A percentile compares a stretch with the other conserved stretches of the same genome.
Conservation (phyloP, 768 basidiomycete genomes). For the Panaeolus cyanescens region DNA sequence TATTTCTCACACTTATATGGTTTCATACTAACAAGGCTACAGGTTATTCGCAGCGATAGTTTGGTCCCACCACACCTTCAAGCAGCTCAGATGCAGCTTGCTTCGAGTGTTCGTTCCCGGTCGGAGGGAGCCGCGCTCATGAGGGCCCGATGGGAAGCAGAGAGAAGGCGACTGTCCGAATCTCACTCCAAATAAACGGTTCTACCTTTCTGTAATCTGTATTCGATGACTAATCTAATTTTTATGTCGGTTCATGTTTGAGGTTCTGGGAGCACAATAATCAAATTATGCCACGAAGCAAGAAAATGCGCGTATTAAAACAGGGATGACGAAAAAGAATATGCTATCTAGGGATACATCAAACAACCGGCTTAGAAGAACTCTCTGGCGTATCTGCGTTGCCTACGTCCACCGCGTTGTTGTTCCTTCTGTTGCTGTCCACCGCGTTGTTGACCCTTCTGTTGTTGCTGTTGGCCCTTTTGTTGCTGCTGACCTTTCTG, state of each 20-base stretch:
- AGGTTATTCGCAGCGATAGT: constrained; percentile 91
- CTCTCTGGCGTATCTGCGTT: constrained; percentile 11
- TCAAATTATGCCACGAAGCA: constrained; percentile 19
- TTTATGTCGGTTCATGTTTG: constrained; percentile 6
- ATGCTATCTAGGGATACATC: constrained; percentile 20
- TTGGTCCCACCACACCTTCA: constrained; percentile 59
- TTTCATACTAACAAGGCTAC: constrained; percentile 11
- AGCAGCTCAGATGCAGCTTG: constrained; percentile 60
- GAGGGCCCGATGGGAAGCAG: constrained; percentile 75
- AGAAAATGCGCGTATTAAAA: constrained; percentile 3
- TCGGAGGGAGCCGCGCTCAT: constrained; percentile 71
- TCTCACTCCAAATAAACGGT: constrained; percentile 1
- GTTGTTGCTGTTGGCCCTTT: constrained; percentile 9
- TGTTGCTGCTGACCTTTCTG: constrained; percentile 7
- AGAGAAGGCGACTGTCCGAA: constrained; percentile 39
- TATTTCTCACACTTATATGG: not conserved
- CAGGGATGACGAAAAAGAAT: constrained; percentile 33
- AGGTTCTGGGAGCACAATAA: constrained; percentile 10
- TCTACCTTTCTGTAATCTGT: constrained; percentile 7
- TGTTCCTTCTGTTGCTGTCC: not conserved
- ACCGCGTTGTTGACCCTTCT: not conserved
- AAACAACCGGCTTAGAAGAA: constrained; percentile 12
- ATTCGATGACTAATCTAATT: constrained; percentile 13
- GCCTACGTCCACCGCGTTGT: not conserved
- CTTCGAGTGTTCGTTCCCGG: constrained; percentile 58